Percentiles rank a stretch among this genome's conserved stretches.
Conservation (phyloP, 352 stramenopile species). For the Phytophthora capsici region DNA sequence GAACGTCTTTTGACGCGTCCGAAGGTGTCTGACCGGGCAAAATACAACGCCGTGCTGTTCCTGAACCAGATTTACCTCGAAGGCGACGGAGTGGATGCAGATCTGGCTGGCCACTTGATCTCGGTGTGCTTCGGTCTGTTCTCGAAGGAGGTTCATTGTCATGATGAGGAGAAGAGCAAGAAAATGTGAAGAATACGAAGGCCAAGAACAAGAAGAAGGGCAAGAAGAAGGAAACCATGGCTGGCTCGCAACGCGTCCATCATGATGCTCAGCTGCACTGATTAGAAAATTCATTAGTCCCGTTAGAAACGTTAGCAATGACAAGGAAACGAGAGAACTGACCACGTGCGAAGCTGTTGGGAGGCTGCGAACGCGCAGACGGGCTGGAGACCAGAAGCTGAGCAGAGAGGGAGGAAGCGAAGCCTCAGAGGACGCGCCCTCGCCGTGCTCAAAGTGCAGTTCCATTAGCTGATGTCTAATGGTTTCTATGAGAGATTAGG, state of each 20-base stretch:
- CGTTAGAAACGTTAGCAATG: slow-evolving; percentile 19
- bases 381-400: slow-evolving; percentile 47
- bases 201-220: slow-evolving; percentile 41
- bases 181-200: slow-evolving; percentile 41
- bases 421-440: slow-evolving; percentile 27
- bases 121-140: slow-evolving; percentile 98
- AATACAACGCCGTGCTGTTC: slow-evolving; percentile 89
- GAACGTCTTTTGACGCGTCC: slow-evolving; percentile 80
- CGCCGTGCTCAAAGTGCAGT: slow-evolving; percentile 72
- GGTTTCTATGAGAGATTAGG: slow-evolving; percentile 23
- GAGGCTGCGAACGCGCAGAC: slow-evolving; percentile 42
- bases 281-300: not conserved
- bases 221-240: slow-evolving; percentile 40
- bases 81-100: slow-evolving; percentile 57
- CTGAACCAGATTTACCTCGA: slow-evolving; percentile 87
- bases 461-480: slow-evolving; percentile 52
- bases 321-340: not conserved
- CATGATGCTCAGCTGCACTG: too few relatives aligned
- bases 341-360: slow-evolving; percentile 68
- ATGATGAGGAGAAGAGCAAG: slow-evolving; percentile 58
- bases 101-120: slow-evolving; percentile 90
- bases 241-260: too few relatives aligned
- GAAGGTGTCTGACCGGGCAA: slow-evolving; percentile 82
- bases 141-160: slow-evolving; percentile 89
- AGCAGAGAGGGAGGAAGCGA: slow-evolving; percentile 27